Conservation (phyloP, 2,329 filamentous ascomycete genomes). For the Ophiocordyceps camponoti-rufipedis region DNA sequence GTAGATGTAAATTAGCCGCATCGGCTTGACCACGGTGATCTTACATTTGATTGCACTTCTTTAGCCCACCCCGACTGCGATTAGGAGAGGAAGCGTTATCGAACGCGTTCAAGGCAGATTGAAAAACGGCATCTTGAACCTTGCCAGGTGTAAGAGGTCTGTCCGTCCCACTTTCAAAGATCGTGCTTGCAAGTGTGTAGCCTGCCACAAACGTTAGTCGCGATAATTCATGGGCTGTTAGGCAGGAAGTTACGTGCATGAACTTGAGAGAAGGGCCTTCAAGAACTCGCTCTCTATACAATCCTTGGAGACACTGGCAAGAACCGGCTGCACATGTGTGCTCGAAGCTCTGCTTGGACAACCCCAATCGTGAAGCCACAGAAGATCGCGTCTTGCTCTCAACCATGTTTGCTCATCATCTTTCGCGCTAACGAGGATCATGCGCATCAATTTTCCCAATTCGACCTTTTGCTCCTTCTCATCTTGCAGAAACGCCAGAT, state of each 20-base stretch:
- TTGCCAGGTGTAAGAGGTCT: conserved; percentile 27
- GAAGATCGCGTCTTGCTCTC: conserved; percentile 39
- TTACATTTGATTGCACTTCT: conserved; percentile 60
- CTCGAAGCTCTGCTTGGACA: conserved; percentile 15
- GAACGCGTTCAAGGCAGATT: conserved; percentile 50
- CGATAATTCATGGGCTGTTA: not conserved
- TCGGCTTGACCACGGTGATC: conserved; percentile 8
- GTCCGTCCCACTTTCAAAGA: conserved; percentile 36
- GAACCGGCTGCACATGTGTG: conserved; percentile 37
- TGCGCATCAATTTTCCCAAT: conserved; percentile 38
- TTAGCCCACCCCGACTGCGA: conserved; percentile 54
- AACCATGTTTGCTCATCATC: conserved; percentile 48
- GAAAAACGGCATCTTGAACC: conserved; percentile 42
- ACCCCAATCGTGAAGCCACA: conserved; percentile 63
- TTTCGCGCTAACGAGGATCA: conserved; percentile 26
- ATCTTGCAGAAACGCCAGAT: conserved; percentile 45
- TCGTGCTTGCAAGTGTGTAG: conserved; percentile 41
- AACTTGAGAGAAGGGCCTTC: conserved; percentile 44
- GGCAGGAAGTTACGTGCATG: conserved; percentile 26
- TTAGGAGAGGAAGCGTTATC: conserved; percentile 74
- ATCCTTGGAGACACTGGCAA: conserved; percentile 38
- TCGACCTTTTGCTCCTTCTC: conserved; percentile 44
- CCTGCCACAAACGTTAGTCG: conserved; percentile 19
- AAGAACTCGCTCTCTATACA: conserved; percentile 55
- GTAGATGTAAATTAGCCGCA: not conserved